A percentile compares a stretch with the other conserved stretches of the same genome.
phyloP scores from a whole-genome alignment of 2,329 filamentous ascomycete species.

The Grosmannia penicillata region DNA sequence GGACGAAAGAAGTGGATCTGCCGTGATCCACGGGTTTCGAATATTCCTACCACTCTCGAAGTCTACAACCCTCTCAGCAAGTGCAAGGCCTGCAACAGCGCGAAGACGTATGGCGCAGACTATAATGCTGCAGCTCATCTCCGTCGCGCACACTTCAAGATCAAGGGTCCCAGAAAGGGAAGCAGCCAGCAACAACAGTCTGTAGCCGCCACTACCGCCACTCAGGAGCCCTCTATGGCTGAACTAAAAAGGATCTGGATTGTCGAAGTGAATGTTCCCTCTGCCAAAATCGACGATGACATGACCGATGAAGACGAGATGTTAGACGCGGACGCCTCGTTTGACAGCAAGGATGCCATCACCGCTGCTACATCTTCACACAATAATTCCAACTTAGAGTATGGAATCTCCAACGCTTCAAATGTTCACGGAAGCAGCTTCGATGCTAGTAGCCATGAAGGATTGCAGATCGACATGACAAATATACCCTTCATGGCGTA shows the following conservation, averaged over 20 bases:
- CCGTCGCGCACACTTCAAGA: slow-evolving; percentile 75
- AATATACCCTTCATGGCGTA: too few relatives aligned
- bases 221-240: slow-evolving; percentile 39
- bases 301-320: too few relatives aligned
- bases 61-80: slow-evolving; percentile 53
- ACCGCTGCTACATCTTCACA: too few relatives aligned
- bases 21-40: slow-evolving; percentile 31
- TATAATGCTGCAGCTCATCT: slow-evolving; percentile 93
- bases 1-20: slow-evolving; percentile 40
- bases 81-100: slow-evolving; percentile 67
- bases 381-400: too few relatives aligned
- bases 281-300: too few relatives aligned
- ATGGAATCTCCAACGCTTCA: too few relatives aligned
- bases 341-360: too few relatives aligned
- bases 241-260: not conserved
- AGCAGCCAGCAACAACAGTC: not conserved
- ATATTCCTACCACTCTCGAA: slow-evolving; percentile 26
- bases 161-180: slow-evolving; percentile 26
- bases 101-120: slow-evolving; percentile 77
- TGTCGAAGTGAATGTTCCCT: too few relatives aligned
- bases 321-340: too few relatives aligned
- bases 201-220: slow-evolving; percentile 26
- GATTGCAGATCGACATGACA: too few relatives aligned
- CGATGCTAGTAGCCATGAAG: too few relatives aligned
- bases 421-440: too few relatives aligned